These are phyloP conservation scores for Zanthoxylum bungeanum DNA, from an alignment of 345 rosid species.

Conservation along the genomic window DNA sequence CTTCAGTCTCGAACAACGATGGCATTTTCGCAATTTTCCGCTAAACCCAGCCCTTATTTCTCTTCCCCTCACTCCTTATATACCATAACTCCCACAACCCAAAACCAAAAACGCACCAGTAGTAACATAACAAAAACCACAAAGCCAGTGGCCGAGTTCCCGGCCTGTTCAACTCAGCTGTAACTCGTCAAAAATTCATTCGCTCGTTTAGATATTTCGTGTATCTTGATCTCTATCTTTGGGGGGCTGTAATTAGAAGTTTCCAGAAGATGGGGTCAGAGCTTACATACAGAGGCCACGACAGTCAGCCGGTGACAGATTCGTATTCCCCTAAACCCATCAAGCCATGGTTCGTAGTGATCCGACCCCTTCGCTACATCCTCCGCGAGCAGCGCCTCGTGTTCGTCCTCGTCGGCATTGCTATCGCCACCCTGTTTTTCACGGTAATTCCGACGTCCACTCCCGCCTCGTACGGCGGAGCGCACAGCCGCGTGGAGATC, in stretches of 20 bases:
- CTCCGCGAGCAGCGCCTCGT: constrained; percentile 93
- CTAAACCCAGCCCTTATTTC: background rate
- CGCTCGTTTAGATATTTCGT: background rate
- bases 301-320: constrained; percentile 44
- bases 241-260: background rate
- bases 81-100: background rate
- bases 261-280: constrained; percentile 65
- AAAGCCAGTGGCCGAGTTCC: constrained; percentile 9
- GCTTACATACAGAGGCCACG: constrained; percentile 82
- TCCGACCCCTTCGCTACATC: constrained; percentile 68
- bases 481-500: constrained; percentile 22
- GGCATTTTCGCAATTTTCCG: constrained; percentile 24
- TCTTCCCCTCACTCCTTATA: constrained; percentile 3
- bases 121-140: no score
- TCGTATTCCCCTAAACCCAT: constrained; percentile 64
- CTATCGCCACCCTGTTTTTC: constrained; percentile 72
- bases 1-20: constrained; percentile 1
- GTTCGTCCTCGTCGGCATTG: constrained; percentile 84
- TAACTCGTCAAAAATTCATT: background rate
- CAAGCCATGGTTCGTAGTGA: constrained; percentile 66
- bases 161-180: background rate
- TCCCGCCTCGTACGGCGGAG: background rate
- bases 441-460: constrained; percentile 42
- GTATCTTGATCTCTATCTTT: background rate
- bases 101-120: background rate